Evolutionary conservation across 1,284 basidiomycete genomes (phyloP).

Genomic region (Phaffia rhodozyma): DNA sequence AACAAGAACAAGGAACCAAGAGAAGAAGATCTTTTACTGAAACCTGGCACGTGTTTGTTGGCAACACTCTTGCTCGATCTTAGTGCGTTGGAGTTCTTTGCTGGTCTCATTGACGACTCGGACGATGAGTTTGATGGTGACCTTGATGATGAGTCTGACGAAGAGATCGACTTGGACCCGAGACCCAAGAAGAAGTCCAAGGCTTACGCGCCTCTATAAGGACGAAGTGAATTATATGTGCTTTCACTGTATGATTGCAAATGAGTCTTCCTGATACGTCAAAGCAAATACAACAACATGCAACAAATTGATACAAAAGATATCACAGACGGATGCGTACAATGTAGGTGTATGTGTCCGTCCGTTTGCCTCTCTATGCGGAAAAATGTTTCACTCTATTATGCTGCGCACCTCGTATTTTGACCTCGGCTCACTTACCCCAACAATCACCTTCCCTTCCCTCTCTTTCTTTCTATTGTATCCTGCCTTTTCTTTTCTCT

Average conservation of each 20-base stretch:
- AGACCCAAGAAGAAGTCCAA: slow-evolving; percentile 17
- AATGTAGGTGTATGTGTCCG: neutral
- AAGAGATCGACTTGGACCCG: slow-evolving; percentile 11
- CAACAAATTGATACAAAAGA: no score
- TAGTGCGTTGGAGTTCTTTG: slow-evolving; percentile 14
- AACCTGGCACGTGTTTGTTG: neutral
- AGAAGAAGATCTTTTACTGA: neutral
- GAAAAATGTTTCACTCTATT: neutral
- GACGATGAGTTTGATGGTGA: slow-evolving; percentile 15
- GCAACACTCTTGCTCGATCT: neutral
- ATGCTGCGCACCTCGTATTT: neutral
- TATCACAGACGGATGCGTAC: neutral
- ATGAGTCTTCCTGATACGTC: no score
- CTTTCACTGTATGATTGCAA: no score
- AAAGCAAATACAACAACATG: no score
- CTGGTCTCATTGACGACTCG: slow-evolving; percentile 10
- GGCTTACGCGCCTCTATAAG: neutral
- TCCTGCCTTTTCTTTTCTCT: neutral
- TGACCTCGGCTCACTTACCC: neutral
- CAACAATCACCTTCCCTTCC: neutral
- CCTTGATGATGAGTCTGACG: slow-evolving; percentile 7
- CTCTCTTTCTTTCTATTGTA: neutral
- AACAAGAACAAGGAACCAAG: no score
- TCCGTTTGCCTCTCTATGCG: neutral
- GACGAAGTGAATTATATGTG: no score